Base-by-base conservation (phyloP, 495 filamentous ascomycete species). In the Delitschia confertaspora region DNA sequence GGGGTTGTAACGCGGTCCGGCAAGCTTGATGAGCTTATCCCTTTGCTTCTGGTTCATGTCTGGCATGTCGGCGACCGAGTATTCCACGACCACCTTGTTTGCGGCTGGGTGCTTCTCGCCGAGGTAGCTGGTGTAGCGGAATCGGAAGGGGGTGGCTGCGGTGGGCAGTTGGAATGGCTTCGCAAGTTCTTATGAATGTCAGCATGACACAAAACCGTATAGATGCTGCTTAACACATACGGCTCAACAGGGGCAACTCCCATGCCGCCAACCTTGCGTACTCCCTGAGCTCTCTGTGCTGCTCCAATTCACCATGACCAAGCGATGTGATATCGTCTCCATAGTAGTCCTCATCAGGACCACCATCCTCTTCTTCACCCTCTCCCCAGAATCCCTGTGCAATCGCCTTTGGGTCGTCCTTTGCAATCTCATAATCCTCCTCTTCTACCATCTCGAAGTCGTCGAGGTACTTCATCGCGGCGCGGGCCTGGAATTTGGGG, bases 101-200 rank as follows among this genome's bases (percentile, higher is more conserved):
- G 87, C 82, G 9, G 88, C 86, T 0, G 93, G 88, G 63, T 96
- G 93, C 38, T 78, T 63, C 64, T 98, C 91, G 49, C 93, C 93
- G 74, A 96, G 77, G 64, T 95, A 95, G 33, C 79, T 84, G n/a
- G 93, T 96, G 66, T 95, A 95, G 56, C 91, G 80, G 73, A 95
- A 98, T 49, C 91, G 81, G 37, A 98, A 74, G 5, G 74, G 68
- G 50, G 82, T 70, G 34, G 79, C 69, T 33, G 65, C 61, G 33
- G 75, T 60, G 9, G 88, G 85, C 3, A 80, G 82, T 24, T 69
- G 67, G 65, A 94, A 96, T 24, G 83, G 78, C 63, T 81, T 82
- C 36, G 83, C 81, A 29, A 93, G 71, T 50, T 87, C 87, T 93
- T 55, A 11, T 51, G n/a, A 1, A 6, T 9, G 5, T 23, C 1